phyloP scores from a whole-genome alignment of 352 stramenopile species.

The Plasmopara muralis region DNA sequence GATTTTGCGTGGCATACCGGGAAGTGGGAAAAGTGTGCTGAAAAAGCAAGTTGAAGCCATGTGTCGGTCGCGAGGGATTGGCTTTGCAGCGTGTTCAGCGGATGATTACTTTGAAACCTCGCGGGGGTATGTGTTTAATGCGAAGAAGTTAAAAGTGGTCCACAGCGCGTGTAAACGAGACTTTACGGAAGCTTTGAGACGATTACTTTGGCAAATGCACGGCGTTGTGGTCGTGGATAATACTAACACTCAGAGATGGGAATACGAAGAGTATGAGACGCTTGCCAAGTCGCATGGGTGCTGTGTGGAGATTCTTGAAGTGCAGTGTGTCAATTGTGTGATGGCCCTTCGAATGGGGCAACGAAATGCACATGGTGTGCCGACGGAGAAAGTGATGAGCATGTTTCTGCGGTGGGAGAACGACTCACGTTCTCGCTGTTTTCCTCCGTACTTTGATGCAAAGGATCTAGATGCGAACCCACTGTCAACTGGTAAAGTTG shows the following conservation, averaged over 20 bases:
- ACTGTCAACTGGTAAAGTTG: constrained; percentile 33
- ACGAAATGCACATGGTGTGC: constrained; percentile 65
- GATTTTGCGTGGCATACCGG: constrained; percentile 63
- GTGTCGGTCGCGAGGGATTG: constrained; percentile 19
- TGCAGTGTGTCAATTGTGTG: constrained; percentile 39
- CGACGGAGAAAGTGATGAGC: constrained; percentile 48
- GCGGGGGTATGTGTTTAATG: constrained; percentile 60
- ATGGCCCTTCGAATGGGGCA: constrained; percentile 48
- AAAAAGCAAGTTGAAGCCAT: constrained; percentile 34
- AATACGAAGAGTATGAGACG: constrained; percentile 52
- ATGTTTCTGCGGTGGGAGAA: constrained; percentile 67
- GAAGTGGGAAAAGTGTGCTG: constrained; percentile 66
- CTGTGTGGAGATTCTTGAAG: constrained; percentile 40
- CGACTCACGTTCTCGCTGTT: constrained; percentile 30
- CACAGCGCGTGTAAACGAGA: constrained; percentile 40
- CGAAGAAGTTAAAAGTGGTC: constrained; percentile 35
- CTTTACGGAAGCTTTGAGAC: constrained; percentile 32
- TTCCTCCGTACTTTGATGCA: constrained; percentile 43
- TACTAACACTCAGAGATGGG: constrained; percentile 61
- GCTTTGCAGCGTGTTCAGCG: constrained; percentile 45
- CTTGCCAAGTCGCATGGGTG: constrained; percentile 24
- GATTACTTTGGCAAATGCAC: constrained; percentile 3
- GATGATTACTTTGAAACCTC: constrained; percentile 61
- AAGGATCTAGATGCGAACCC: constrained; percentile 40
- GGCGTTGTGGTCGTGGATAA: constrained; percentile 66